These are phyloP conservation scores for Microsporum ferrugineum DNA, from an alignment of 2,329 filamentous ascomycete species.

Conservation along the genomic window DNA sequence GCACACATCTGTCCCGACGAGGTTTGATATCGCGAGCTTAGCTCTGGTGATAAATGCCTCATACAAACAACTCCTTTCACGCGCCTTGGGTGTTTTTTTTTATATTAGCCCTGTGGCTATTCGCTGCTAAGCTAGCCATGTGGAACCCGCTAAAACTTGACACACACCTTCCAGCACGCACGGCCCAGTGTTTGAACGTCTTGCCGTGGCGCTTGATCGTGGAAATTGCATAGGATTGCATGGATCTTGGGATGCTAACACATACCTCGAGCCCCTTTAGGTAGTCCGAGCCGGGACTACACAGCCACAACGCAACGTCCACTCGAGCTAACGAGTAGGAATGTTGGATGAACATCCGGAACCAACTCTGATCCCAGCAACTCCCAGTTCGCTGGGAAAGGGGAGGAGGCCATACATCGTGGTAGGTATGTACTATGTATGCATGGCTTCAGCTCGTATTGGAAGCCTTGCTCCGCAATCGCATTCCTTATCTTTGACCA, in stretches of 20 bases:
- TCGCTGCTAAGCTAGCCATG: neutral
- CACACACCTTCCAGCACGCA: slow-evolving; percentile 5
- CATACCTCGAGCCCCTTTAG: slow-evolving; percentile 2
- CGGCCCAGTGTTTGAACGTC: neutral
- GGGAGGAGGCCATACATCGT: neutral
- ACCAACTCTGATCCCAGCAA: neutral
- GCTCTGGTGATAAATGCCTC: neutral
- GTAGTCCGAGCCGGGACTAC: slow-evolving; percentile 4
- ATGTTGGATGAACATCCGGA: neutral
- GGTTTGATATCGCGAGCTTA: neutral
- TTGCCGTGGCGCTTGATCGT: neutral
- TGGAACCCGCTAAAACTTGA: slow-evolving; percentile 6
- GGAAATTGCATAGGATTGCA: slow-evolving; percentile 3
- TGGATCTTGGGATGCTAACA: neutral
- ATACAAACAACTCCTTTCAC: neutral
- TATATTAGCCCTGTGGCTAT: slow-evolving; percentile 4
- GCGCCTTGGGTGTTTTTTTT: neutral
- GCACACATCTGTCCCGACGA: neutral
- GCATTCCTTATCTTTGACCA: neutral
- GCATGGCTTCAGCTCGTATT: neutral
- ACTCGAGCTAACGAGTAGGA: neutral
- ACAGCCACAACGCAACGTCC: neutral
- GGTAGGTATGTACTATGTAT: neutral
- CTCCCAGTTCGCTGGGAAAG: neutral
- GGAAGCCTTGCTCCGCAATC: neutral